Evolutionary conservation across 2,329 filamentous ascomycete genomes (phyloP).

Genomic region (Colletotrichum eleusines): DNA sequence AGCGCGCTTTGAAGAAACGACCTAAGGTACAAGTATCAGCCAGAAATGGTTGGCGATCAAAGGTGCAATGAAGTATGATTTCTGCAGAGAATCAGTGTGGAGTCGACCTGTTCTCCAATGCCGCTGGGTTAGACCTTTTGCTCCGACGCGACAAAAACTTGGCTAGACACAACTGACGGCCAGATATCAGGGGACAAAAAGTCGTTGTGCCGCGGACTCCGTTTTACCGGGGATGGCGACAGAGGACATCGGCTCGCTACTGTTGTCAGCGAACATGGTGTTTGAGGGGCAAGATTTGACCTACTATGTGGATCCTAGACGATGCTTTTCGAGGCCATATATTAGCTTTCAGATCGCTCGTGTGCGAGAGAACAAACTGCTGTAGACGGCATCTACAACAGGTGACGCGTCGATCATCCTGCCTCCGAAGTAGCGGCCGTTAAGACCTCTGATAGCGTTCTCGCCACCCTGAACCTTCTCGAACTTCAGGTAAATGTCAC

Average conservation of each 20-base stretch:
- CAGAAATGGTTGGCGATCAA: conserved; percentile 35
- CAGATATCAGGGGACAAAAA: neutral
- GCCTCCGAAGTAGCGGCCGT: conserved; percentile 95
- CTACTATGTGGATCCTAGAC: conserved; percentile 60
- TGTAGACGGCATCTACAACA: conserved; percentile 98
- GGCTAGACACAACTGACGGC: conserved; percentile 9
- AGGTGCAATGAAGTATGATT: conserved; percentile 18
- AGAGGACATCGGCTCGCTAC: neutral
- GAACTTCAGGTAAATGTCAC: conserved; percentile 99
- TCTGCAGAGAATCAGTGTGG: conserved; percentile 41
- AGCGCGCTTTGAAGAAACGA: conserved; percentile 34
- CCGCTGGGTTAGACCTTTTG: conserved; percentile 38
- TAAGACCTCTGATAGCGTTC: conserved; percentile 97
- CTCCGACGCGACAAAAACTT: conserved; percentile 11
- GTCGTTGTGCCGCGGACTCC: neutral
- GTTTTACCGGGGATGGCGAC: neutral
- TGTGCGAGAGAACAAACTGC: conserved; percentile 91
- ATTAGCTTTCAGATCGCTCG: conserved; percentile 81
- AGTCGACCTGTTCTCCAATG: conserved; percentile 30
- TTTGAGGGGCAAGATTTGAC: neutral
- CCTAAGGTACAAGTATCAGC: conserved; percentile 44
- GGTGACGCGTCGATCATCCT: conserved; percentile 93
- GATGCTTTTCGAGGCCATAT: conserved; percentile 56
- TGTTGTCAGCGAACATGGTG: conserved; percentile 6
- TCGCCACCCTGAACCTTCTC: conserved; percentile 94